Percentiles rank a stretch among this genome's conserved stretches.
Conservation (phyloP, 2,329 filamentous ascomycete genomes). For the Penicillium fuscoglaucum region DNA sequence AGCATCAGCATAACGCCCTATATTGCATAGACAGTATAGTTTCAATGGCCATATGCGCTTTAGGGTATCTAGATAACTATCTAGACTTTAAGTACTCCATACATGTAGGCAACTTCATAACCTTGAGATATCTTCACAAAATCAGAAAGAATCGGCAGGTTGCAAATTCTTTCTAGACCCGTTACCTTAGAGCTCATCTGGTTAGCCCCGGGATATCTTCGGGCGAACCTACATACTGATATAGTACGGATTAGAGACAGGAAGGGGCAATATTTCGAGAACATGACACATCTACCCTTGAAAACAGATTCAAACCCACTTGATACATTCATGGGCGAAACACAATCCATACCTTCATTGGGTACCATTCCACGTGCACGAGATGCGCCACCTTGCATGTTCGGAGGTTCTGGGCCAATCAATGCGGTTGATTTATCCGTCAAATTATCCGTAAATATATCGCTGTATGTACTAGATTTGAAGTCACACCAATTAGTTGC, state of each 20-base stretch:
- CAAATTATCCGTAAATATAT: background rate
- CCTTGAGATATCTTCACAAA: background rate
- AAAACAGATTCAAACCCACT: background rate
- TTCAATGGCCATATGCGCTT: background rate
- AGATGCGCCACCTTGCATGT: background rate
- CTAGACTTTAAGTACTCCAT: no score
- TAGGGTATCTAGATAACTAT: background rate
- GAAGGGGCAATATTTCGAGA: background rate
- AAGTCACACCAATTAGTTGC: background rate
- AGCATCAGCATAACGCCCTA: background rate
- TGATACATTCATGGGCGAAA: background rate
- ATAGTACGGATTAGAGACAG: no score
- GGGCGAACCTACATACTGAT: background rate
- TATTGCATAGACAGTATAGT: background rate
- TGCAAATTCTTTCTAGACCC: background rate
- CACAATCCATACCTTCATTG: background rate
- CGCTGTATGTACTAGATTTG: background rate
- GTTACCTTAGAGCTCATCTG: background rate
- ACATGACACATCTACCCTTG: background rate
- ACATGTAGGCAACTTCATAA: background rate
- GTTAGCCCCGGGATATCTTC: constrained; percentile 10
- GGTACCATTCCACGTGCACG: background rate
- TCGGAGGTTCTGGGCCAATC: constrained; percentile 1
- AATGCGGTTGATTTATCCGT: background rate
- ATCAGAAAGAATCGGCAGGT: background rate